Conservation (phyloP, 2,329 filamentous ascomycete genomes). For the Paramyrothecium roridum region DNA sequence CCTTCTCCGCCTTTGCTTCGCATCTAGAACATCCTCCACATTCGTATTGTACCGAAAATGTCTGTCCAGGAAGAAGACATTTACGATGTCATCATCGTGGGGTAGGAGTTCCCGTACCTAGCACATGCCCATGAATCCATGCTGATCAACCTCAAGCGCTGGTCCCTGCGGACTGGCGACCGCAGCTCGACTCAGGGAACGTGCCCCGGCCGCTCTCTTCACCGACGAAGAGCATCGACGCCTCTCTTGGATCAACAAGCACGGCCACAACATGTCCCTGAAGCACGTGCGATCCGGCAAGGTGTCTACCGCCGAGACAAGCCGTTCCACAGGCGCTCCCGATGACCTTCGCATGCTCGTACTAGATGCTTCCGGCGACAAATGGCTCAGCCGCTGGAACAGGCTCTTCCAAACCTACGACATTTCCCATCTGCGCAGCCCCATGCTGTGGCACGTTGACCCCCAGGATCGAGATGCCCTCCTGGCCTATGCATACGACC, state of each 20-base stretch:
- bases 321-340: slow-evolving; percentile 6
- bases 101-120: not conserved
- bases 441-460: slow-evolving; percentile 82
- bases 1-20: too few relatives aligned
- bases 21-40: not conserved
- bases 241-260: slow-evolving; percentile 74
- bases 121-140: not conserved
- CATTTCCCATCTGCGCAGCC: slow-evolving; percentile 71
- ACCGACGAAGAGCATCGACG: slow-evolving; percentile 79
- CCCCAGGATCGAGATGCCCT: slow-evolving; percentile 72
- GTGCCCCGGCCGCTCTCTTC: slow-evolving; percentile 74
- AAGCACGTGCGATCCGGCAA: slow-evolving; percentile 40
- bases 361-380: slow-evolving; percentile 59
- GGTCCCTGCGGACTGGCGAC: slow-evolving; percentile 74
- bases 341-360: slow-evolving; percentile 51
- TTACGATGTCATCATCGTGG: slow-evolving; percentile 69
- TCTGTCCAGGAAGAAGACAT: slow-evolving; percentile 27
- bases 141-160: slow-evolving; percentile 39
- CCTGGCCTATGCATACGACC: slow-evolving; percentile 63
- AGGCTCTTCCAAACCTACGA: slow-evolving; percentile 64
- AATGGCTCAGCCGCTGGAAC: slow-evolving; percentile 72
- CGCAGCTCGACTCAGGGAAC: slow-evolving; percentile 68
- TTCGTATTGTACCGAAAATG: slow-evolving; percentile 4
- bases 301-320: slow-evolving; percentile 10
- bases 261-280: slow-evolving; percentile 57